These are phyloP conservation scores for Acorus calamus DNA, from an alignment of 106 monocot species.

Conservation along the genomic window DNA sequence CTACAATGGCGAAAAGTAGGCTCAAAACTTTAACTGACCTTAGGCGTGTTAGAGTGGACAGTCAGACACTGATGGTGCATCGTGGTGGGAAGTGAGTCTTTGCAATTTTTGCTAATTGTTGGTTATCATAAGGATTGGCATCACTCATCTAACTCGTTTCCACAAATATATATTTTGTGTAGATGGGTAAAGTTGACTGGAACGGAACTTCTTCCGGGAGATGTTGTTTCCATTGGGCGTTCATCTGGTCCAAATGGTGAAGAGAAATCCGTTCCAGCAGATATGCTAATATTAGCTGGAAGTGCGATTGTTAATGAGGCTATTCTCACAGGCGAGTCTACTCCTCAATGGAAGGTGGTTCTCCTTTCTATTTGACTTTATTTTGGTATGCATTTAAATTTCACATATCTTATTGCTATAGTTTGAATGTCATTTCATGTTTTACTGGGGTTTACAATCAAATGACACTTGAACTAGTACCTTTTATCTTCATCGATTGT, in stretches of 20 bases:
- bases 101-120: background rate
- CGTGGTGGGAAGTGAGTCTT: conserved; percentile 80
- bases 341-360: conserved; percentile 99
- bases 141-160: background rate
- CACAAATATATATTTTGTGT: conserved; percentile 2
- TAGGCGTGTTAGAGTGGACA: conserved; percentile 90
- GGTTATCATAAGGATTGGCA: conserved; percentile 7
- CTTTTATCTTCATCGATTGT: no score
- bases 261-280: conserved; percentile 92
- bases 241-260: conserved; percentile 60
- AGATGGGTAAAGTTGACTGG: conserved; percentile 96
- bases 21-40: conserved; percentile 93
- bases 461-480: no score
- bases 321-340: conserved; percentile 99
- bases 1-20: conserved; percentile 97
- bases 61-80: conserved; percentile 68
- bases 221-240: conserved; percentile 88
- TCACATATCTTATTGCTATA: no score
- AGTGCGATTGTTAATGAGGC: conserved; percentile 97
- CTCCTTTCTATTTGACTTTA: conserved; percentile 4
- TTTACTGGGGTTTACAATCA: no score
- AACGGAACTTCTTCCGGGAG: conserved; percentile 95
- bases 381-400: no score
- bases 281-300: conserved; percentile 89
- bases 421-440: no score